Evolutionary conservation across 768 basidiomycete species (phyloP).

Genomic region (Psilocybe tampanensis): DNA sequence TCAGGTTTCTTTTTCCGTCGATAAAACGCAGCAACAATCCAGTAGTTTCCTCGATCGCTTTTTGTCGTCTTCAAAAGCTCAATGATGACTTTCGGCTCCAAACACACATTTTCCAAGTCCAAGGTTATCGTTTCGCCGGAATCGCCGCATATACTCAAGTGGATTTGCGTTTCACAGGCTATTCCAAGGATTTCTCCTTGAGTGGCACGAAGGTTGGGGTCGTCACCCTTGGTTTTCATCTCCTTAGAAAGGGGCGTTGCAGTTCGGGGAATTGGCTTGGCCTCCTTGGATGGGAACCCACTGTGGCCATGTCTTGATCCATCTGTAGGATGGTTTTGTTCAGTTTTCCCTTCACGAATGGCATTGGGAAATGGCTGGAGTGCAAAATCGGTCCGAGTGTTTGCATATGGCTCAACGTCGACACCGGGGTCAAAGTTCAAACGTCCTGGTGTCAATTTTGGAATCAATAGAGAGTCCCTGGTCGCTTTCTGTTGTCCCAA

Average conservation of each 20-base stretch:
- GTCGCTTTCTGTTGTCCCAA: too few species aligned
- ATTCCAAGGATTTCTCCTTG: constrained; percentile 2
- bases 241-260: neutral
- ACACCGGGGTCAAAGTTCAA: too few species aligned
- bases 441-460: too few species aligned
- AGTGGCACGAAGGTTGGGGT: neutral
- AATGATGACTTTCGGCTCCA: constrained; percentile 48
- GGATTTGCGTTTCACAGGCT: constrained; percentile 29
- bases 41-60: constrained; percentile 56
- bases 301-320: too few species aligned
- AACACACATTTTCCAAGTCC: constrained; percentile 44
- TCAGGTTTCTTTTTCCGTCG: constrained; percentile 47
- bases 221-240: neutral
- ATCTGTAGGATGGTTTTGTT: too few species aligned
- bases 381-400: too few species aligned
- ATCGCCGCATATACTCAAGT: constrained; percentile 41
- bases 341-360: too few species aligned
- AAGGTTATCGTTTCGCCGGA: constrained; percentile 42
- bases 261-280: neutral
- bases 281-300: too few species aligned
- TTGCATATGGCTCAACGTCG: too few species aligned
- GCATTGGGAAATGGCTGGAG: too few species aligned
- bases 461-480: too few species aligned
- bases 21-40: constrained; percentile 56
- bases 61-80: constrained; percentile 44